A percentile compares a stretch with the other conserved stretches of the same genome.
phyloP scores from a whole-genome alignment of 805 yeast species.

The Teunomyces funiuensis region DNA sequence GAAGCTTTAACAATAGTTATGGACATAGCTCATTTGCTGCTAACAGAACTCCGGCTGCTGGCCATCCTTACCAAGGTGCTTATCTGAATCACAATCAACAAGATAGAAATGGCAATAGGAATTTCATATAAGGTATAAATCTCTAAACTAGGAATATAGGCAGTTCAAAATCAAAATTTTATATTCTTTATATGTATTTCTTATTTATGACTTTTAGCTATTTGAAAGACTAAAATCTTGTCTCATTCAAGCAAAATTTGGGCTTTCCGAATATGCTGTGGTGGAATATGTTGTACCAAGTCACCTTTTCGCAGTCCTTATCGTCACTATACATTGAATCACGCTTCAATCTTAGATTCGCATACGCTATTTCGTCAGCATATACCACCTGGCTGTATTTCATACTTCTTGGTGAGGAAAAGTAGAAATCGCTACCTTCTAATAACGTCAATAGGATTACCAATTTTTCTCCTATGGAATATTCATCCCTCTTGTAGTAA shows the following conservation, averaged over 20 bases:
- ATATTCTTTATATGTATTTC: conserved; percentile 2
- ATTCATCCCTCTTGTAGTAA: neutral
- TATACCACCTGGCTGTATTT: conserved; percentile 19
- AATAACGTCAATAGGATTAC: neutral
- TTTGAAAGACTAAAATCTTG: neutral
- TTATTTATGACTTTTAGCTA: neutral
- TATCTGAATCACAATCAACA: neutral
- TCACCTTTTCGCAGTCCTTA: conserved; percentile 45
- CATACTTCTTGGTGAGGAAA: conserved; percentile 12
- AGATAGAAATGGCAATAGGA: neutral
- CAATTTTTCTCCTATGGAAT: neutral
- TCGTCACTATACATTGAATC: conserved; percentile 11
- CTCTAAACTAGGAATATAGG: neutral
- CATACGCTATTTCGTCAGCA: neutral
- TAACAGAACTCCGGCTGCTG: conserved; percentile 1
- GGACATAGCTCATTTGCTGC: conserved; percentile 1
- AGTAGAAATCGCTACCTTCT: neutral
- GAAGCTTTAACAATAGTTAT: conserved; percentile 1
- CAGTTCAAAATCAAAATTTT: neutral
- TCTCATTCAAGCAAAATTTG: conserved; percentile 27
- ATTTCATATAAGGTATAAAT: neutral
- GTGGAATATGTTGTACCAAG: conserved; percentile 53
- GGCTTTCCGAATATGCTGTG: conserved; percentile 52
- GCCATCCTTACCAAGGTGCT: conserved; percentile 1
- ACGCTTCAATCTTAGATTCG: neutral